A percentile compares a stretch with the other conserved stretches of the same genome.
phyloP scores from a whole-genome alignment of 352 stramenopile genomes.

The Globisporangium rhizosaccharum region DNA sequence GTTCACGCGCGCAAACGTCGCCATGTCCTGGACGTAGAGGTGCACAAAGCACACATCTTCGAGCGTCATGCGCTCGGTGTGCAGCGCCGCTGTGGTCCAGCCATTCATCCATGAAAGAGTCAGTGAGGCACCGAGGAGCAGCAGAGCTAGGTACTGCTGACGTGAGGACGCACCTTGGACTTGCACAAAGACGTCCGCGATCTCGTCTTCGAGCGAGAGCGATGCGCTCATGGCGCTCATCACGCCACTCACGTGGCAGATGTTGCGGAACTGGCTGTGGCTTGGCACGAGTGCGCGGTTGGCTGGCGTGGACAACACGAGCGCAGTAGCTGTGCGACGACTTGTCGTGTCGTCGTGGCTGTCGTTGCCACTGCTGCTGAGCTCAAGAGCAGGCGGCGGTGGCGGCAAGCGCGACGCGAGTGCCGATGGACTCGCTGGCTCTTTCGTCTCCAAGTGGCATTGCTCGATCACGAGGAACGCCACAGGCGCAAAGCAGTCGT shows the following conservation, averaged over 20 bases:
- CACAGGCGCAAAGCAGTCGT: constrained; percentile 91
- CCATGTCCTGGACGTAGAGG: constrained; percentile 95
- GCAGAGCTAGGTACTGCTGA: not conserved
- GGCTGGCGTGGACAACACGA: constrained; percentile 13
- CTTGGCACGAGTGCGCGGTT: constrained; percentile 20
- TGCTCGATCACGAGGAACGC: constrained; percentile 89
- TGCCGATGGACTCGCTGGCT: constrained; percentile 25
- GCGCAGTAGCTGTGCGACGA: not conserved
- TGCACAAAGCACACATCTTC: constrained; percentile 95
- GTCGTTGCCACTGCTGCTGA: not conserved
- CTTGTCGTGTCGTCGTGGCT: not conserved
- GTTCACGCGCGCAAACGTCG: constrained; percentile 92
- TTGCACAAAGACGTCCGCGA: constrained; percentile 49
- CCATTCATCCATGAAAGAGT: not conserved
- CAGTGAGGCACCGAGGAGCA: not conserved
- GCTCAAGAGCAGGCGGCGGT: not conserved
- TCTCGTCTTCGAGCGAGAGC: constrained; percentile 55
- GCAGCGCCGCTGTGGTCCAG: not conserved
- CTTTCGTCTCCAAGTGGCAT: constrained; percentile 90
- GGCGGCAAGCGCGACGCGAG: constrained; percentile 33
- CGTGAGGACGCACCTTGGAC: constrained; percentile 14
- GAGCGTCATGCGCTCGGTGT: constrained; percentile 36
- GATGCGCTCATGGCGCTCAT: constrained; percentile 32
- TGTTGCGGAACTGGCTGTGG: constrained; percentile 48
- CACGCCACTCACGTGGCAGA: constrained; percentile 61